phyloP scores from a whole-genome alignment of 192 early-diverging fungal genomes.

The Chytriomyces confervae region DNA sequence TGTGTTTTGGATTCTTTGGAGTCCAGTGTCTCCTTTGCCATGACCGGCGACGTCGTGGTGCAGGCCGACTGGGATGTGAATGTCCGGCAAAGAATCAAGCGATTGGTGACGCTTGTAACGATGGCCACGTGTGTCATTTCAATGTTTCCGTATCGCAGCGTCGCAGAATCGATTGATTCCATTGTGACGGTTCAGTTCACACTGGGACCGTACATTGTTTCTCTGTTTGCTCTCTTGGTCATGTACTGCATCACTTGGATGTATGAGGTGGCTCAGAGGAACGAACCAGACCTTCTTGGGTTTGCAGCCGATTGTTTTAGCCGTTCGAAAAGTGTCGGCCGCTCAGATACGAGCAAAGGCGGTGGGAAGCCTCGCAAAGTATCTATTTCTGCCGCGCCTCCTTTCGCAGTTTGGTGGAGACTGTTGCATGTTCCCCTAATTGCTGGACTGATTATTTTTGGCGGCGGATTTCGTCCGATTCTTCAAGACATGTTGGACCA shows the following conservation, averaged over 20 bases:
- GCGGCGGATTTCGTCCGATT: neutral
- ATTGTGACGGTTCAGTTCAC: constrained; percentile 2
- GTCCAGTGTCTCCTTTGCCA: neutral
- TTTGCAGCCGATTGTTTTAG: no score
- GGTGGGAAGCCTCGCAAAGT: neutral
- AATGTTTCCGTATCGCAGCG: neutral
- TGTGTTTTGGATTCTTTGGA: constrained; percentile 12
- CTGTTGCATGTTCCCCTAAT: constrained; percentile 15
- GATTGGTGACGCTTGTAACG: constrained; percentile 1
- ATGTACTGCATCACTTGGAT: constrained; percentile 12
- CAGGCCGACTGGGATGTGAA: neutral
- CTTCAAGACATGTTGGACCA: constrained; percentile 18
- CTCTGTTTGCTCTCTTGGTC: neutral
- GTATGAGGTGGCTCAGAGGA: neutral
- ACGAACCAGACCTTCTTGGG: no score
- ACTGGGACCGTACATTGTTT: constrained; percentile 6
- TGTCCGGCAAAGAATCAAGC: constrained; percentile 8
- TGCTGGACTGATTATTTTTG: constrained; percentile 9
- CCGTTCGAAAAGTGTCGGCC: no score
- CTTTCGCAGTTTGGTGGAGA: constrained; percentile 11
- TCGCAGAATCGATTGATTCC: constrained; percentile 8
- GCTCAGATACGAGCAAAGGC: no score
- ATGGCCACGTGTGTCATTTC: neutral
- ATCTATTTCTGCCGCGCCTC: neutral
- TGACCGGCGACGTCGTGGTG: neutral